Base-by-base conservation (phyloP, 2,329 filamentous ascomycete species). In the Colletotrichum siamense region DNA sequence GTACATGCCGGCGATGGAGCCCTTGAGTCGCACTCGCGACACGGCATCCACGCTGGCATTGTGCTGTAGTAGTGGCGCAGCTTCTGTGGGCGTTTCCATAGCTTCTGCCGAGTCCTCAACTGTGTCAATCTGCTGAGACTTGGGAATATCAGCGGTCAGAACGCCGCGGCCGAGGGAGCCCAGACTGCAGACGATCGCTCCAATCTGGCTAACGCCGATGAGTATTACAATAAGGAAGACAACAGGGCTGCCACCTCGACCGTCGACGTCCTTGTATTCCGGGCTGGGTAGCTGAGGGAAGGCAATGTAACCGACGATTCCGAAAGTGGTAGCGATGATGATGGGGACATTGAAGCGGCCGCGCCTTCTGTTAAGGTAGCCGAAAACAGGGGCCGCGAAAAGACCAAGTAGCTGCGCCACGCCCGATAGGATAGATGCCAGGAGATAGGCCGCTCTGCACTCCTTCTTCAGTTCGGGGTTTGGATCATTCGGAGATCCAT, bases 181-280 rank as follows among this genome's bases (percentile, higher is more conserved):
- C n/a, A 99, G 90, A 78, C 95, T 98, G 86, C 96, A 98, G 1
- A 99, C 97, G 75, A 99, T 99, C 13, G 96, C 94, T 3, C 96
- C 97, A 77, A 99, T 99, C 85, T 99, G 97, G 81, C 95, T 98
- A 81, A 98, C 92, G 16, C 97, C 97, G 52, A 99, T 92, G 22
- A 98, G 86, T 0, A 94, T 91, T 57, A 96, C 95, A 18, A 96
- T 91, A 15, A 96, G 78, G 82, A 98, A 96, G 18, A 98, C 92
- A 13, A 86, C 88, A 0, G 91, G 90, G 39, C 89, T 92, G 22
- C 95, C 95, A 39, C 94, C 92, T 30, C 94, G 88, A 6, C 92
- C 93, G 34, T 92, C 87, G 1, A 90, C 86, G 74, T 93, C 82
- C 74, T 90, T 91, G 71, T 92, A 92, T 81, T 98, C 95, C 0